phyloP scores from a whole-genome alignment of 495 filamentous ascomycete species.

The Opeltia flavorubescens region DNA sequence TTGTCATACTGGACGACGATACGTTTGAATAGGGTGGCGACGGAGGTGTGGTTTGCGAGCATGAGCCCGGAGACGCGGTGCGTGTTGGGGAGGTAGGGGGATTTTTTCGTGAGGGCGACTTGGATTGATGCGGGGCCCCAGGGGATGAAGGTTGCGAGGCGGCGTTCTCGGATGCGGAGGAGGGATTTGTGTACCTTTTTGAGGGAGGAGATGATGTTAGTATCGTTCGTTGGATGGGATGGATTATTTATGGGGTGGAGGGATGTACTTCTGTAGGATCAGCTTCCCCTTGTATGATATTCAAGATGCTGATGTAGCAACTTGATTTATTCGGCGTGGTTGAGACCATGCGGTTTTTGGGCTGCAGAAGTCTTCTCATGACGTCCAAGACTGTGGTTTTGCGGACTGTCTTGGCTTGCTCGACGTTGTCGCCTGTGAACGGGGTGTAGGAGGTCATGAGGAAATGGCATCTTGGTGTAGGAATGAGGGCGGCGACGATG shows the following conservation, averaged over 20 bases:
- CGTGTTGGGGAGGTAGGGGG: constrained; percentile 73
- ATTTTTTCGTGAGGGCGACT: constrained; percentile 90
- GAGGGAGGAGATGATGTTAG: not conserved
- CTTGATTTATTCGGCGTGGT: constrained; percentile 90
- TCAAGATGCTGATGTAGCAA: constrained; percentile 97
- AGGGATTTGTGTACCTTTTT: constrained; percentile 78
- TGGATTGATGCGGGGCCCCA: constrained; percentile 99
- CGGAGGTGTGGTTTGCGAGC: constrained; percentile 95
- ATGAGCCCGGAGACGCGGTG: constrained; percentile 93
- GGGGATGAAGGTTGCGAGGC: constrained; percentile 90
- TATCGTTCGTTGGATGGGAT: not conserved
- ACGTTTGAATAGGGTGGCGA: constrained; percentile 90
- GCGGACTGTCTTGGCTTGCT: constrained; percentile 89
- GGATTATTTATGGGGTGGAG: not conserved
- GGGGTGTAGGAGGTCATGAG: constrained; percentile 96
- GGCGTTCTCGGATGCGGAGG: constrained; percentile 86
- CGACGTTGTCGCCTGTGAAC: constrained; percentile 88
- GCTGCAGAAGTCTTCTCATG: constrained; percentile 88
- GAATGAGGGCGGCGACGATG: constrained; percentile 90
- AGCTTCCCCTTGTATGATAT: constrained; percentile 96
- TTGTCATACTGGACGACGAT: constrained; percentile 82
- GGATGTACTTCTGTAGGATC: constrained; percentile 74
- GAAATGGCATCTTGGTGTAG: constrained; percentile 93
- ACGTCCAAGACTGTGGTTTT: constrained; percentile 97
- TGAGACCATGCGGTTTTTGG: constrained; percentile 98